Evolutionary conservation across 108 stramenopile genomes (phyloP).

Genomic region (Pelagomonas calceolata): DNA sequence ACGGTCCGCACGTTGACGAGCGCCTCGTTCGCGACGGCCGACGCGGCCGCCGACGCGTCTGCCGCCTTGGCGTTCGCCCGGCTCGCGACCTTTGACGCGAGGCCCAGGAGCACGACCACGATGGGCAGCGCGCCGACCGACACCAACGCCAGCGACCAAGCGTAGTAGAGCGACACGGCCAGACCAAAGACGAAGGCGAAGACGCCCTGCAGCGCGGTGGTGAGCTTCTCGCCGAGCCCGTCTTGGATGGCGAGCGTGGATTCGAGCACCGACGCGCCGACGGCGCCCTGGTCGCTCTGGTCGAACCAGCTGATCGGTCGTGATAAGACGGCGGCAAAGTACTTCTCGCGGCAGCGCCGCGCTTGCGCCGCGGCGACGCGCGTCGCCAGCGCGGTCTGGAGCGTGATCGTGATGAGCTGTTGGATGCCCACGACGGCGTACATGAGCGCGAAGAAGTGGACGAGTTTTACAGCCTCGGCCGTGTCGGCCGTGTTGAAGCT

Average conservation of each 20-base stretch:
- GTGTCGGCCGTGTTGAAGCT: not conserved
- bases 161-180: not conserved
- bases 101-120: conserved; percentile 20
- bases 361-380: not conserved
- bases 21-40: conserved; percentile 45
- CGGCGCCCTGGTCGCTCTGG: conserved; percentile 2
- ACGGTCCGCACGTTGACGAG: conserved; percentile 53
- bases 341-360: not conserved
- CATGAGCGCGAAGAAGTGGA: not conserved
- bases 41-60: conserved; percentile 21
- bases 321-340: conserved; percentile 2
- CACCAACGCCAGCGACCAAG: not conserved
- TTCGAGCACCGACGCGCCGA: conserved; percentile 10
- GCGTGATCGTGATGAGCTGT: not conserved
- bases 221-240: not conserved
- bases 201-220: not conserved
- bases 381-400: not conserved
- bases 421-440: not conserved
- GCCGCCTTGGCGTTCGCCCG: conserved; percentile 14
- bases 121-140: conserved; percentile 12
- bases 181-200: not conserved
- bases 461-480: not conserved
- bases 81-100: conserved; percentile 17
- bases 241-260: conserved; percentile 7
- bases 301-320: conserved; percentile 13